These are phyloP conservation scores for Fusarium sp. DNA, from an alignment of 2,329 filamentous ascomycete genomes.

Conservation along the genomic window DNA sequence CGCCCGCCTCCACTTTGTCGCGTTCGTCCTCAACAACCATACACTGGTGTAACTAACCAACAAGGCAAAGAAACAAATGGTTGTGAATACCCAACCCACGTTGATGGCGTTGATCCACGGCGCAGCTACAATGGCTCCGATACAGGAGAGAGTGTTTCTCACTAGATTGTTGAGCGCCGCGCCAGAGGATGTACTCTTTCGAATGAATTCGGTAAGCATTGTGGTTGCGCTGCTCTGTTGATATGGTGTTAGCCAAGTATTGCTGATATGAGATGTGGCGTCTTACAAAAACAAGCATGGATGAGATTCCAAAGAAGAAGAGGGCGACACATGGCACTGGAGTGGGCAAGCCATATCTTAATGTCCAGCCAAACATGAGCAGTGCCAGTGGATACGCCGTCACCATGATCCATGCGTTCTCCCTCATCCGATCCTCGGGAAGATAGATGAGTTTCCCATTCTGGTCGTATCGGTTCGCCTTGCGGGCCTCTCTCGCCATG, in stretches of 20 bases:
- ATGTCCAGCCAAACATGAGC: slow-evolving; percentile 83
- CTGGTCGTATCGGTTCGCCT: slow-evolving; percentile 75
- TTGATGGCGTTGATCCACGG: slow-evolving; percentile 79
- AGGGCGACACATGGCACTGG: slow-evolving; percentile 72
- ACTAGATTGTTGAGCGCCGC: slow-evolving; percentile 87
- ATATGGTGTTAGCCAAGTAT: slow-evolving; percentile 13
- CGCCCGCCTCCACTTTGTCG: slow-evolving; percentile 70
- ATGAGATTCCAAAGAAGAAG: slow-evolving; percentile 80
- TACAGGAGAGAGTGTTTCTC: slow-evolving; percentile 81
- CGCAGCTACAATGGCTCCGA: slow-evolving; percentile 76
- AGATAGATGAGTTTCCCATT: slow-evolving; percentile 74
- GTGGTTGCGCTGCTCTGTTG: slow-evolving; percentile 72
- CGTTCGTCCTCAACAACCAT: slow-evolving; percentile 70
- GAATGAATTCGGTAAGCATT: slow-evolving; percentile 89
- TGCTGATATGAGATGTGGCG: not conserved
- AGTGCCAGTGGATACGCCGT: slow-evolving; percentile 77
- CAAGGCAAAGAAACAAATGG: slow-evolving; percentile 64
- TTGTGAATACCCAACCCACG: slow-evolving; percentile 81
- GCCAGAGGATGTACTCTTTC: slow-evolving; percentile 75
- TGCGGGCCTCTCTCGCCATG: slow-evolving; percentile 81
- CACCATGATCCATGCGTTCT: slow-evolving; percentile 83
- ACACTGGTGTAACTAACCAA: slow-evolving; percentile 69
- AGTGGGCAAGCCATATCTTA: slow-evolving; percentile 74
- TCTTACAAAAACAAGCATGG: slow-evolving; percentile 81
- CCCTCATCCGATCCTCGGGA: slow-evolving; percentile 85